Base-by-base conservation (phyloP, 2,329 filamentous ascomycete species). In the Fusarium mundagurra region DNA sequence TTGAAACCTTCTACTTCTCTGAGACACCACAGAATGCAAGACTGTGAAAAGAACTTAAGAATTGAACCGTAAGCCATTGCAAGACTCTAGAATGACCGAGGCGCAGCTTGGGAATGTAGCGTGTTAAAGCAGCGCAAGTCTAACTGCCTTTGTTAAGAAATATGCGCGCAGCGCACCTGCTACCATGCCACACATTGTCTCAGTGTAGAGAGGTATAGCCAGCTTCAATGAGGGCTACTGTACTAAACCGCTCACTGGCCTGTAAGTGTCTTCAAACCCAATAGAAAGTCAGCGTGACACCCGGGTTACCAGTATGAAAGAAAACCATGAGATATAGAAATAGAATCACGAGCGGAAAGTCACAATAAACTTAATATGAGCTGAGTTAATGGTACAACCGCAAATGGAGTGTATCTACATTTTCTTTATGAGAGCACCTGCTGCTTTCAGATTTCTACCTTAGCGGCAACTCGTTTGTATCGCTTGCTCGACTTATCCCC, bases 41-140 rank as follows among this genome's bases (percentile, higher is more conserved):
- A 17, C 9, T 17, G n/a, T 24, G 4, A 1, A 44, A 44, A 24
- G 9, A 4, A 0, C 3, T 24, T 2, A 5, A 10, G 1, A 2
- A n/a, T 5, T 43, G 7, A n/a, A 16, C 8, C 22, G 8, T 16
- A 0, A 8, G 38, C 14, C 3, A 22, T 39, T 6, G 1, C 20
- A 24, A 7, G 7, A 5, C 17, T 18, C 16, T 44, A 13, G 16
- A 12, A 12, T 24, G 10, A 1, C 11, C 3, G 0, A 24, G n/a
- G 12, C 0, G 14, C 10, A 17, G 22, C 3, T 43, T 17, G 9
- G 18, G 11, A 20, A 12, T 2, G 20, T 20, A 17, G 22, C 22
- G 13, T 43, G 8, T 6, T 43, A 0, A n/a, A 44, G 6, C 16
- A 8, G 16, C 16, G 2, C 6, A 12, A 2, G 6, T 17, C 3